A percentile compares a stretch with the other conserved stretches of the same genome.
Evolutionary conservation across 805 yeast species (phyloP).

Genomic region (Ogataea dorogensis): DNA sequence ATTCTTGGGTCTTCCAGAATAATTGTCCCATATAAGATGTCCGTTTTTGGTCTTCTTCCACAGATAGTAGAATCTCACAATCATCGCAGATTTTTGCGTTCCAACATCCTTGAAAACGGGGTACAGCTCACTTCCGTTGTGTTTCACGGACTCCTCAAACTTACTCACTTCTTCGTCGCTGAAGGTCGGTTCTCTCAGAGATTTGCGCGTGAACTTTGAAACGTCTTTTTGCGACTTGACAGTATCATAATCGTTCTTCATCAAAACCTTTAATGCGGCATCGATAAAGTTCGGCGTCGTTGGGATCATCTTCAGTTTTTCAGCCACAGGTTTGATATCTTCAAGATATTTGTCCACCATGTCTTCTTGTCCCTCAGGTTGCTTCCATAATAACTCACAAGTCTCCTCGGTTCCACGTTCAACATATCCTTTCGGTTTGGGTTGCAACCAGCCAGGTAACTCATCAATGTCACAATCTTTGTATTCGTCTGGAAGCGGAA

Average conservation of each 20-base stretch:
- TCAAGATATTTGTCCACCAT: conserved; percentile 50
- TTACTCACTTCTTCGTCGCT: conserved; percentile 55
- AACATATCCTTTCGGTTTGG: conserved; percentile 73
- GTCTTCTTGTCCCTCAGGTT: conserved; percentile 30
- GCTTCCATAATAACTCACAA: conserved; percentile 64
- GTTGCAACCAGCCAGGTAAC: conserved; percentile 74
- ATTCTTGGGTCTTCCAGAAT: conserved; percentile 65
- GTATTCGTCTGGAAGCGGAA: conserved; percentile 46
- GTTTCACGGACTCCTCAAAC: conserved; percentile 74
- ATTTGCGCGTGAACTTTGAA: conserved; percentile 49
- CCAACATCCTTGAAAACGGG: conserved; percentile 71
- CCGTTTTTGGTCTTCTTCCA: conserved; percentile 90
- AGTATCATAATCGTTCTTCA: conserved; percentile 51
- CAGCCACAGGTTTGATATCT: conserved; percentile 57
- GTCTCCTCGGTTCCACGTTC: conserved; percentile 81
- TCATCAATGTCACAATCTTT: conserved; percentile 41
- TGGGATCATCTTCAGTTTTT: conserved; percentile 49
- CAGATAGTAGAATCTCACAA: conserved; percentile 82
- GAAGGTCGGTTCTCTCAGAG: conserved; percentile 77
- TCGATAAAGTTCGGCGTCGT: conserved; percentile 84
- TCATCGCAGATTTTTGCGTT: conserved; percentile 70
- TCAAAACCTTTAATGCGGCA: conserved; percentile 55
- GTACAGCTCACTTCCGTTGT: conserved; percentile 75
- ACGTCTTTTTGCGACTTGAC: conserved; percentile 48
- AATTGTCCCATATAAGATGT: conserved; percentile 77